Evolutionary conservation across 768 basidiomycete species (phyloP).

Genomic region (Mrakia gelida): DNA sequence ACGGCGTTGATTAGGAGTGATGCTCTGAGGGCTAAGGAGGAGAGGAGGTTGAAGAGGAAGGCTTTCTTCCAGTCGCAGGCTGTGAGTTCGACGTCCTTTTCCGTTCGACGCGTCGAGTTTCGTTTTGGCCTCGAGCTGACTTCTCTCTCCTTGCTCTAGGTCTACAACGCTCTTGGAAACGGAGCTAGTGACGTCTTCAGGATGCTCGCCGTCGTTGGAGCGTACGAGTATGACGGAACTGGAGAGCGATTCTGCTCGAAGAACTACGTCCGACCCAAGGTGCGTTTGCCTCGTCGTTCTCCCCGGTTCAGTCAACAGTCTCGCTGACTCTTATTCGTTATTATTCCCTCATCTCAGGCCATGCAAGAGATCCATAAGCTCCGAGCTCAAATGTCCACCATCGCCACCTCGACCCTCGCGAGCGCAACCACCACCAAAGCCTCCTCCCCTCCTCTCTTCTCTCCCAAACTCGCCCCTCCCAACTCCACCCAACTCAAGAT

Average conservation of each 20-base stretch:
- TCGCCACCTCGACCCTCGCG: conserved; percentile 69
- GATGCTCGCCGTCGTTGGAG: conserved; percentile 87
- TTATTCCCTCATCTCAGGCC: conserved; percentile 54
- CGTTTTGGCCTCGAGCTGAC: background rate
- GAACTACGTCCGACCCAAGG: conserved; percentile 88
- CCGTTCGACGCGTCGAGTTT: background rate
- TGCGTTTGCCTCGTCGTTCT: conserved; percentile 39
- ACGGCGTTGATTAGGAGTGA: conserved; percentile 52
- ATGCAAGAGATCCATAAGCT: conserved; percentile 99
- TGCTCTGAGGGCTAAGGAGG: conserved; percentile 48
- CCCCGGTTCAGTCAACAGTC: background rate
- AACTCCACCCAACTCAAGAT: conserved; percentile 74
- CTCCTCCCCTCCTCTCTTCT: conserved; percentile 50
- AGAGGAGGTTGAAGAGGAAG: conserved; percentile 60
- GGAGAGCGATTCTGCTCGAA: conserved; percentile 73
- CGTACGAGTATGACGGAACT: conserved; percentile 87
- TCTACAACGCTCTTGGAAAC: conserved; percentile 72
- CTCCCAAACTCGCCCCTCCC: conserved; percentile 68
- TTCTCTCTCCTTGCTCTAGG: conserved; percentile 46
- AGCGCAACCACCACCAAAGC: background rate
- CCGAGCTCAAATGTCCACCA: conserved; percentile 77
- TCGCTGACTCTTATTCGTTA: background rate
- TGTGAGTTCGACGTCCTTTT: conserved; percentile 49
- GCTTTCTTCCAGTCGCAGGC: conserved; percentile 78
- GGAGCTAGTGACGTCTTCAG: conserved; percentile 81